Evolutionary conservation across 2,329 filamentous ascomycete species (phyloP).

Genomic region (Penicillium hesseltinei): DNA sequence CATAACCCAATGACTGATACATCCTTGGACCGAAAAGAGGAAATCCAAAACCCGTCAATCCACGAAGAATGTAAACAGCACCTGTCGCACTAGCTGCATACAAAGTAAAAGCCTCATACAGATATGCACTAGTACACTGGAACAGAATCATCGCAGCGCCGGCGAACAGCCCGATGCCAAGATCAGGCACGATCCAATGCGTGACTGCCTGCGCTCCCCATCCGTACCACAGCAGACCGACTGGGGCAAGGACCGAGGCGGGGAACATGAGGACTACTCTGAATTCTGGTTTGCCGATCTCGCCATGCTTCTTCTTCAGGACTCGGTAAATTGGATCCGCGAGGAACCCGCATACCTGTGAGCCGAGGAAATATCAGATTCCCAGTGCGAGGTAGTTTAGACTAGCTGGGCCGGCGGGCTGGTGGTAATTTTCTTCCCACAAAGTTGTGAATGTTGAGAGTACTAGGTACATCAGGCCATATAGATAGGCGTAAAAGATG

Average conservation of each 20-base stretch:
- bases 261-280: conserved; percentile 57
- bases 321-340: not conserved
- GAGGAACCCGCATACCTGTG: conserved; percentile 33
- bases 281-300: conserved; percentile 50
- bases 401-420: conserved; percentile 52
- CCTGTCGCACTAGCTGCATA: conserved; percentile 50
- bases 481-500: conserved; percentile 53
- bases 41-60: conserved; percentile 50
- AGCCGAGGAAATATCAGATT: conserved; percentile 56
- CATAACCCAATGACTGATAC: conserved; percentile 37
- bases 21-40: conserved; percentile 49
- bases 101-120: conserved; percentile 42
- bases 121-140: conserved; percentile 37
- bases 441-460: conserved; percentile 58
- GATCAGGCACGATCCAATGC: conserved; percentile 52
- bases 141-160: conserved; percentile 39
- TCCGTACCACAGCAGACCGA: conserved; percentile 53
- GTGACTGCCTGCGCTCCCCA: conserved; percentile 47
- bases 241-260: conserved; percentile 49
- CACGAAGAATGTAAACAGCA: conserved; percentile 47
- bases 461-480: conserved; percentile 59
- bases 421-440: conserved; percentile 52
- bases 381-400: conserved; percentile 60
- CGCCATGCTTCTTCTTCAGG: not conserved
- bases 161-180: conserved; percentile 48